A percentile compares a stretch with the other conserved stretches of the same genome.
Conservation (phyloP, 108 stramenopile genomes). For the Cylindrotheca fusiformis region DNA sequence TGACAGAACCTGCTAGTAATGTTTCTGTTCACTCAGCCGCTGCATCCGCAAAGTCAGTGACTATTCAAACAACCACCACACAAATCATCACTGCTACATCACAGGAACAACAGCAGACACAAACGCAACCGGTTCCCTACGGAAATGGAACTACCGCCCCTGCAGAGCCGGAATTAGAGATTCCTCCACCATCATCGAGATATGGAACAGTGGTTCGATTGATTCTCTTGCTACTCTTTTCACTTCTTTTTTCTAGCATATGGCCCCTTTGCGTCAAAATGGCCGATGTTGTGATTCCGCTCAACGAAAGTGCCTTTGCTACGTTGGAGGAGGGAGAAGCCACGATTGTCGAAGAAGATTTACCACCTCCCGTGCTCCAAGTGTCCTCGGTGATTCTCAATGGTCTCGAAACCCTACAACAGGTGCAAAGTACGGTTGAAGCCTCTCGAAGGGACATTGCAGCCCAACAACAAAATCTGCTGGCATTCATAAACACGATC, state of each 20-base stretch:
- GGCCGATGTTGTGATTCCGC: neutral
- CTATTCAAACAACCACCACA: too few relatives aligned
- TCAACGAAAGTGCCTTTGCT: neutral
- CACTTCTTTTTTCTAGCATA: neutral
- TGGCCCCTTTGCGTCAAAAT: slow-evolving; percentile 1
- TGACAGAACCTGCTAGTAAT: too few relatives aligned
- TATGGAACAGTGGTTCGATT: too few relatives aligned
- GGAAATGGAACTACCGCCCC: too few relatives aligned
- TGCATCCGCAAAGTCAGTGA: too few relatives aligned
- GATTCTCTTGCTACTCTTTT: too few relatives aligned
- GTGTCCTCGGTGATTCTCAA: neutral
- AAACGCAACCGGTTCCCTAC: too few relatives aligned
- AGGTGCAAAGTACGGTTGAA: neutral
- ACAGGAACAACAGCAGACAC: too few relatives aligned
- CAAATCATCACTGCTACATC: too few relatives aligned
- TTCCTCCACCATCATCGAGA: too few relatives aligned
- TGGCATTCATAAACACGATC: neutral
- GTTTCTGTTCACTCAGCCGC: too few relatives aligned
- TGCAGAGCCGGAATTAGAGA: too few relatives aligned
- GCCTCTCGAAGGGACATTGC: neutral
- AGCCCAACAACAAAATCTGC: neutral
- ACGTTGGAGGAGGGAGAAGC: neutral
- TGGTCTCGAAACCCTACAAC: neutral
- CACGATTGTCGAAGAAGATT: neutral
- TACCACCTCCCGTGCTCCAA: neutral